These are phyloP conservation scores for Backusella circina DNA, from an alignment of 192 early-diverging fungal genomes.

Conservation along the genomic window DNA sequence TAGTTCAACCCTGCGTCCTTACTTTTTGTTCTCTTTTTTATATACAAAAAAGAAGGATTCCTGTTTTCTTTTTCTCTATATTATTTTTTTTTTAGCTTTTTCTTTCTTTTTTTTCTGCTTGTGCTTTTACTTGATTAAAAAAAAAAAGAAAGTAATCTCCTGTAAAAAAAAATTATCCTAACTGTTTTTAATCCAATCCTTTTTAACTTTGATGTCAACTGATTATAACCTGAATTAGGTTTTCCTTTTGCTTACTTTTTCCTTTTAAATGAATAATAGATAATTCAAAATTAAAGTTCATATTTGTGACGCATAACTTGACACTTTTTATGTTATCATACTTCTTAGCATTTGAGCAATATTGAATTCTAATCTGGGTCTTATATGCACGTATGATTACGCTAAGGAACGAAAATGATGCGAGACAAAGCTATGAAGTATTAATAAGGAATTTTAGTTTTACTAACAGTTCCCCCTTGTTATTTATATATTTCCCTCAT, in stretches of 20 bases:
- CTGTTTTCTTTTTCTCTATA: neutral
- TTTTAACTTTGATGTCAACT: neutral
- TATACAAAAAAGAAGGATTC: neutral
- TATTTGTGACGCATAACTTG: neutral
- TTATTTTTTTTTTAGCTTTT: neutral
- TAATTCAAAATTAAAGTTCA: neutral
- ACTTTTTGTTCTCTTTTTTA: neutral
- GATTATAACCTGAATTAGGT: neutral
- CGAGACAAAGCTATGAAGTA: neutral
- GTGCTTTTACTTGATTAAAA: neutral
- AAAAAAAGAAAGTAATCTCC: neutral
- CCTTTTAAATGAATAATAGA: neutral
- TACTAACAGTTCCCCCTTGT: neutral
- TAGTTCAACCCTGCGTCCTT: neutral
- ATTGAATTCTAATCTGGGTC: neutral
- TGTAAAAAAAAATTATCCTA: neutral
- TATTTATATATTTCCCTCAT: neutral
- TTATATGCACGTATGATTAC: neutral
- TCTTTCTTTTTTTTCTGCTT: neutral
- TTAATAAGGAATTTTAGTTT: neutral
- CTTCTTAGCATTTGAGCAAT: neutral
- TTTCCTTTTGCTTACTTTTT: neutral
- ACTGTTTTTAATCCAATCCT: neutral
- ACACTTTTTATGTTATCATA: neutral
- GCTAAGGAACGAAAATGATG: constrained; percentile 3